A percentile compares a stretch with the other conserved stretches of the same genome.
Evolutionary conservation across 2,329 filamentous ascomycete species (phyloP).

Genomic region (Trichophyton rubrum): DNA sequence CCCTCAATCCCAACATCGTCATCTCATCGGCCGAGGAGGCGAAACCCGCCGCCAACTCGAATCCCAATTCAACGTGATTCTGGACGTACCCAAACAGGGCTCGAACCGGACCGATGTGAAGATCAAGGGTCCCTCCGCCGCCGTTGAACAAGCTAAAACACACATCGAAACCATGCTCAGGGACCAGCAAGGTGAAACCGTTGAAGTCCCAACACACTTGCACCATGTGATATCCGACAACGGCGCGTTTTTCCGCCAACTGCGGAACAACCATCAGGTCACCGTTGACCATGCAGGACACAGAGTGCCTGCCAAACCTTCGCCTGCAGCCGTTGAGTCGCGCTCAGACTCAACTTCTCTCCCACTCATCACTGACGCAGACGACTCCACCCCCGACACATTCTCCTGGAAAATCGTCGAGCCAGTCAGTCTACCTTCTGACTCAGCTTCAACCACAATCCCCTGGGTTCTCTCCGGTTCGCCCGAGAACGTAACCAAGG

Average conservation of each 20-base stretch:
- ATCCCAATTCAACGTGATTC: slow-evolving; percentile 67
- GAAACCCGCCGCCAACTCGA: slow-evolving; percentile 78
- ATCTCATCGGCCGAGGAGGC: slow-evolving; percentile 83
- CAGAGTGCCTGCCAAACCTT: slow-evolving; percentile 57
- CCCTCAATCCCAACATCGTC: slow-evolving; percentile 76
- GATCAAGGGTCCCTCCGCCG: slow-evolving; percentile 62
- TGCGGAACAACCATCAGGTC: slow-evolving; percentile 75
- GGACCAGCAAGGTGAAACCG: slow-evolving; percentile 73
- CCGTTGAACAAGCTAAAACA: slow-evolving; percentile 74
- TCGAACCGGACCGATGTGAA: slow-evolving; percentile 75
- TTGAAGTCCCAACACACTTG: slow-evolving; percentile 68
- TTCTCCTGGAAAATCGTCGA: slow-evolving; percentile 79
- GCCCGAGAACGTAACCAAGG: slow-evolving; percentile 67
- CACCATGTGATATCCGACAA: slow-evolving; percentile 75
- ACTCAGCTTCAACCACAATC: slow-evolving; percentile 27
- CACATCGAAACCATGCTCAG: slow-evolving; percentile 68
- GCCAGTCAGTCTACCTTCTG: slow-evolving; percentile 18
- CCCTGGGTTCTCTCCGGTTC: slow-evolving; percentile 81
- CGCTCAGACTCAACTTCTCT: slow-evolving; percentile 44
- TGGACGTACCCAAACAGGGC: slow-evolving; percentile 86
- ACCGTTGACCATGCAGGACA: slow-evolving; percentile 85
- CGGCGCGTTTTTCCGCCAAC: slow-evolving; percentile 82
- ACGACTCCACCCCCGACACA: slow-evolving; percentile 48
- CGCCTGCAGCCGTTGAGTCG: slow-evolving; percentile 31
- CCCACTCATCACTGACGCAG: slow-evolving; percentile 88